These are phyloP conservation scores for Cladophialophora chaetospira DNA, from an alignment of 2,329 filamentous ascomycete species.

Conservation along the genomic window DNA sequence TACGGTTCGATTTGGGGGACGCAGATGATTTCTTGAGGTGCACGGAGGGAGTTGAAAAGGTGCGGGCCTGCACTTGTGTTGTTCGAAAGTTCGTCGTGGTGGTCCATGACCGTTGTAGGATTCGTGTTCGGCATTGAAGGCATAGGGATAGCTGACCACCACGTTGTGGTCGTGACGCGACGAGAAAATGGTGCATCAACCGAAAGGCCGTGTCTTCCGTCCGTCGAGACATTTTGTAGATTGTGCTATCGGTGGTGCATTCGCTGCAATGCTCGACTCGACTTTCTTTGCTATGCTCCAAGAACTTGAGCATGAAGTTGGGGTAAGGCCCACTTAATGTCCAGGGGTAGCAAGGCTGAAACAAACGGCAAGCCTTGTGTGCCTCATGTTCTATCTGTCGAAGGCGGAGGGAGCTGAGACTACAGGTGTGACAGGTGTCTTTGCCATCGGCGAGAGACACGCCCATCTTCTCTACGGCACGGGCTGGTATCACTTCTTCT, in stretches of 20 bases:
- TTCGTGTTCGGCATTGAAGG: slow-evolving; percentile 19
- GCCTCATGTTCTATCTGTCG: too few relatives aligned
- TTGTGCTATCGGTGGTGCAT: background rate
- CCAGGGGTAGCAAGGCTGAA: too few relatives aligned
- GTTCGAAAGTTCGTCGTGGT: background rate
- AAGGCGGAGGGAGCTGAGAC: too few relatives aligned
- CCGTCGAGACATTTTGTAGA: slow-evolving; percentile 10
- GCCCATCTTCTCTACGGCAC: too few relatives aligned
- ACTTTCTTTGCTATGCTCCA: too few relatives aligned
- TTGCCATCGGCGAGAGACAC: too few relatives aligned
- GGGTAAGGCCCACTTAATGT: too few relatives aligned
- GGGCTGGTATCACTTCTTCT: too few relatives aligned
- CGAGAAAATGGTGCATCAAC: slow-evolving; percentile 5
- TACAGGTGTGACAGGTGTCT: too few relatives aligned
- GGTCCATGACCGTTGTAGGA: background rate
- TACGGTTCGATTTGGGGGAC: slow-evolving; percentile 42
- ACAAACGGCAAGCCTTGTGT: too few relatives aligned
- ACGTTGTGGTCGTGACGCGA: background rate
- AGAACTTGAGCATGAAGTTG: too few relatives aligned
- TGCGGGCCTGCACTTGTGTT: background rate
- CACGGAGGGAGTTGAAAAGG: slow-evolving; percentile 47
- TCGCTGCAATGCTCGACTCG: too few relatives aligned
- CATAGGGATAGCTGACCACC: slow-evolving; percentile 8
- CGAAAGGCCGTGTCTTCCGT: slow-evolving; percentile 9
- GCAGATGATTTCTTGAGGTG: slow-evolving; percentile 58